Conservation (phyloP, 441 rosid species). For the Croton laevigatus region DNA sequence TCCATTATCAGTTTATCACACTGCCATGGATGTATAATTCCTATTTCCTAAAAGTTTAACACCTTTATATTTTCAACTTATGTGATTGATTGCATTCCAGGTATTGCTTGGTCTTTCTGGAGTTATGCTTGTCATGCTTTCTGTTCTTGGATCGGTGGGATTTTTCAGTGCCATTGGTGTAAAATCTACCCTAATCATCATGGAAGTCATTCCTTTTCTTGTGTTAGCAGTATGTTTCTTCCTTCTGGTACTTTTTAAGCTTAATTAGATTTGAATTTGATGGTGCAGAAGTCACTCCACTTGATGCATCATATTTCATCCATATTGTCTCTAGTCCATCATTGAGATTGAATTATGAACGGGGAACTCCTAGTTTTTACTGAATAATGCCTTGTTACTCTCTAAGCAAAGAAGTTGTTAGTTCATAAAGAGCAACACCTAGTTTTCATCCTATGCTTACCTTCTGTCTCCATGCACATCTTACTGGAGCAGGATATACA, state of each 20-base stretch:
- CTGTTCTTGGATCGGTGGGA: conserved; percentile 96
- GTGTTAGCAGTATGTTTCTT: conserved; percentile 88
- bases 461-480: not conserved
- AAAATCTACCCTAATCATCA: conserved; percentile 94
- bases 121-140: conserved; percentile 95
- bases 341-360: not conserved
- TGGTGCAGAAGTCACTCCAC: conserved; percentile 10
- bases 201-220: conserved; percentile 99
- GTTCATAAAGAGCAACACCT: not conserved
- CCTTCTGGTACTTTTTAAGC: conserved; percentile 14
- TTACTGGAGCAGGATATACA: not conserved
- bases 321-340: not conserved
- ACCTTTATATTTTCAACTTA: conserved; percentile 7
- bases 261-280: conserved; percentile 2
- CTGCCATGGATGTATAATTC: not conserved
- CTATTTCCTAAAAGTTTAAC: not conserved
- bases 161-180: conserved; percentile 94
- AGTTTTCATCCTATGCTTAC: not conserved
- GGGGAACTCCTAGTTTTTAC: not conserved
- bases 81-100: conserved; percentile 44
- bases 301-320: conserved; percentile 2
- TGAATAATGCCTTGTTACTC: not conserved
- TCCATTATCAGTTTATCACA: not conserved
- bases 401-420: not conserved
- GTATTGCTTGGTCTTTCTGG: conserved; percentile 95